A percentile compares a stretch with the other conserved stretches of the same genome.
Conservation (phyloP, 371 early-diverging fungal genomes). For the Rhizopus delemar region DNA sequence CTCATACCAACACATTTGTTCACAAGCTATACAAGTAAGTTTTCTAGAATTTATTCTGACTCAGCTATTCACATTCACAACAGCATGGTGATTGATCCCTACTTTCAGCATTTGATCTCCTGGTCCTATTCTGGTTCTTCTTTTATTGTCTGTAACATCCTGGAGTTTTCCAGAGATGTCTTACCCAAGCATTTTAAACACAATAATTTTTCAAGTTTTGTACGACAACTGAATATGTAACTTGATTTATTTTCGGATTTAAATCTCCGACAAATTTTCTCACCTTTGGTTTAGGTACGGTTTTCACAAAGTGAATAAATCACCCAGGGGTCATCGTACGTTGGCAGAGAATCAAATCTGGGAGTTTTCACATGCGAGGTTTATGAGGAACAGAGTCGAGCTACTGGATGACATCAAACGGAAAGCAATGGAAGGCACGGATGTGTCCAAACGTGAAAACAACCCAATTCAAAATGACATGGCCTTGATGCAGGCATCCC, state of each 20-base stretch:
- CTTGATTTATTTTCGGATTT: constrained; percentile 7
- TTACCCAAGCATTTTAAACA: constrained; percentile 87
- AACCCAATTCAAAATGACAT: constrained; percentile 74
- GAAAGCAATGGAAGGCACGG: constrained; percentile 79
- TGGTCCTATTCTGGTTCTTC: constrained; percentile 86
- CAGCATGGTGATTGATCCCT: constrained; percentile 82
- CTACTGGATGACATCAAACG: constrained; percentile 85
- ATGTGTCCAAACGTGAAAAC: constrained; percentile 50
- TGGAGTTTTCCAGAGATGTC: constrained; percentile 79
- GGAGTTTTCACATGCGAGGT: constrained; percentile 90
- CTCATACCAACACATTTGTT: constrained; percentile 34
- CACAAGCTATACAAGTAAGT: constrained; percentile 52
- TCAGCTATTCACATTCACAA: not conserved
- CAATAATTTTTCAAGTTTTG: constrained; percentile 86
- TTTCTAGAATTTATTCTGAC: not conserved
- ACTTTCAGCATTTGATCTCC: constrained; percentile 79
- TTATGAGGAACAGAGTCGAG: constrained; percentile 77
- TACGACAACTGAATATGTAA: constrained; percentile 87
- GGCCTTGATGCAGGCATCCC: constrained; percentile 74
- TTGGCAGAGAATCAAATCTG: constrained; percentile 87
- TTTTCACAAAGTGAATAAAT: constrained; percentile 87
- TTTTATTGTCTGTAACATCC: constrained; percentile 89
- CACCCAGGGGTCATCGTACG: constrained; percentile 82
- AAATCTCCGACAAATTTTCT: not conserved
- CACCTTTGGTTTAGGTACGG: constrained; percentile 64